phyloP scores from a whole-genome alignment of 352 stramenopile genomes.

The Salisapilia sapeloensis region DNA sequence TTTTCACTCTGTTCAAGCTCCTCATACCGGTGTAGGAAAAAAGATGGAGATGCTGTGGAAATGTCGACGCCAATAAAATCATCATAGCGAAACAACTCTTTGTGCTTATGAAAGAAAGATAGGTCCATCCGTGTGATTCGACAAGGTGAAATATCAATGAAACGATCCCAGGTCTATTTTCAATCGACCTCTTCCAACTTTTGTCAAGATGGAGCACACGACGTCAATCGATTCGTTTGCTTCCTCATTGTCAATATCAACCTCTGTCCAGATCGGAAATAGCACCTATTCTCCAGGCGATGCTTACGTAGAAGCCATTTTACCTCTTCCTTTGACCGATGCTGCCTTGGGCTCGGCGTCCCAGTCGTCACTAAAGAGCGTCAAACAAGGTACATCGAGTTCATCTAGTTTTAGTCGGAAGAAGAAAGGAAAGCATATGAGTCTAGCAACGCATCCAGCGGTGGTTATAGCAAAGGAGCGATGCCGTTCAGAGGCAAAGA shows the following conservation, averaged over 20 bases:
- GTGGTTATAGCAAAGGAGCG: constrained; percentile 38
- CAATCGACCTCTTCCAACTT: neutral
- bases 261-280: constrained; percentile 29
- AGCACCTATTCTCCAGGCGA: constrained; percentile 37
- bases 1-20: constrained; percentile 15
- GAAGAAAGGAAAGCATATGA: constrained; percentile 1
- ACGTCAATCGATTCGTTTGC: constrained; percentile 5
- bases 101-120: constrained; percentile 36
- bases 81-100: constrained; percentile 53
- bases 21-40: constrained; percentile 31
- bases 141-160: neutral
- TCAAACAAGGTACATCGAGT: neutral
- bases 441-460: constrained; percentile 22
- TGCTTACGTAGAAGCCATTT: constrained; percentile 32
- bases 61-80: constrained; percentile 14
- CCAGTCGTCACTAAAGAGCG: neutral
- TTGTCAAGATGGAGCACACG: no score
- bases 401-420: neutral
- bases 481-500: constrained; percentile 36
- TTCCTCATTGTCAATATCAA: constrained; percentile 9
- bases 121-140: no score
- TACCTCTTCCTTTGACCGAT: constrained; percentile 7
- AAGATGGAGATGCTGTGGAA: constrained; percentile 3
- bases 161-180: neutral
- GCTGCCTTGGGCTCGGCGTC: neutral